phyloP scores from a whole-genome alignment of 2,329 filamentous ascomycete genomes.

The Amesomyces nigricolor region DNA sequence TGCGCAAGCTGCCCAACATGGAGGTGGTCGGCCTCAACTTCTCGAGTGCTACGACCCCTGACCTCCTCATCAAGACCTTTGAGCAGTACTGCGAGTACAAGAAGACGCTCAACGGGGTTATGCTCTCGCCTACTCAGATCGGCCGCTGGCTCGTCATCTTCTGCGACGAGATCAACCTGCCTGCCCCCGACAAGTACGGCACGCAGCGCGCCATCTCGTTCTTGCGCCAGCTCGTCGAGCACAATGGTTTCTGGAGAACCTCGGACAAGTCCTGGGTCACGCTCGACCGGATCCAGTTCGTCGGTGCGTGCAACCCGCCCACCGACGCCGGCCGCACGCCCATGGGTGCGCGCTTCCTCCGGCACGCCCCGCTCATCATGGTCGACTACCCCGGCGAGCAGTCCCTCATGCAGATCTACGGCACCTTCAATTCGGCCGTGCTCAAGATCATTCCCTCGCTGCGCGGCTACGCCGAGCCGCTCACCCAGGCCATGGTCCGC shows the following conservation, averaged over 20 bases:
- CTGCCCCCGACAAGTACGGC: conserved; percentile 93
- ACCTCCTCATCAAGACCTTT: conserved; percentile 97
- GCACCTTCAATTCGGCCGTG: conserved; percentile 92
- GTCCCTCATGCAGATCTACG: conserved; percentile 94
- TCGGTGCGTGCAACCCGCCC: conserved; percentile 96
- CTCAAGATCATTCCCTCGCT: conserved; percentile 94
- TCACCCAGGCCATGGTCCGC: conserved; percentile 96
- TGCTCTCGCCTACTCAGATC: conserved; percentile 93
- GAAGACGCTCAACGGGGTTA: conserved; percentile 93
- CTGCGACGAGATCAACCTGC: conserved; percentile 99
- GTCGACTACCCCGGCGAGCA: conserved; percentile 97
- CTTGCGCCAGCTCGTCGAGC: conserved; percentile 92
- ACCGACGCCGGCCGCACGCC: conserved; percentile 95
- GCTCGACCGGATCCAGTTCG: conserved; percentile 96
- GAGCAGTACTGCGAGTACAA: conserved; percentile 99
- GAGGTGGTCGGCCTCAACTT: conserved; percentile 99
- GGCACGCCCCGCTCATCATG: conserved; percentile 98
- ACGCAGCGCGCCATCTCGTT: conserved; percentile 98
- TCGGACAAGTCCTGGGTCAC: conserved; percentile 97
- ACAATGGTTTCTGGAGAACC: conserved; percentile 98
- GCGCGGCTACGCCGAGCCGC: conserved; percentile 87
- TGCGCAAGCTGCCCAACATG: conserved; percentile 97
- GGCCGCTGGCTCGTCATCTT: conserved; percentile 97
- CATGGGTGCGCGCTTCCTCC: conserved; percentile 85
- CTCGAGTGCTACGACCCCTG: conserved; percentile 95